Base-by-base conservation (phyloP, 179 eudicot species). In the Spergularia azorica region DNA sequence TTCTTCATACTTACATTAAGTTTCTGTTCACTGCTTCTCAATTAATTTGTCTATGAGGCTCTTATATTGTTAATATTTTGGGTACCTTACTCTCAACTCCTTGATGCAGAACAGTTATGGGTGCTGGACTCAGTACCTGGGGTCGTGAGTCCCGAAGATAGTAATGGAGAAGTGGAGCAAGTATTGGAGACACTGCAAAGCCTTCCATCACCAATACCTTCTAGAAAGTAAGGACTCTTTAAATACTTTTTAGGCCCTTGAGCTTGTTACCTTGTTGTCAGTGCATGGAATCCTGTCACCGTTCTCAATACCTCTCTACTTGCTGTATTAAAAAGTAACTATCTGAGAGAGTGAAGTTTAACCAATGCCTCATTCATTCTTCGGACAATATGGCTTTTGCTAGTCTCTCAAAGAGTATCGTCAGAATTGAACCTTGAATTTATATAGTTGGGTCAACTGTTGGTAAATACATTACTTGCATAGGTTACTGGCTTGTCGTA, bases 21-120 rank as follows among this genome's bases (percentile, higher is more conserved):
- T 72, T 67, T 12, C 0, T 62, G 18, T 16, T 38, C 51, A 32
- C 26, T 51, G 4, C 32, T 56, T 48, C 62, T 59, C 58, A 15
- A 21, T 60, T 50, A 46, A 46, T 46, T 46, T 46, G 50, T 32
- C 48, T 26, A 65, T 67, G n/a, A 74, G 14, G 51, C 18, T 69
- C 56, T 62, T 56, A n/a, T 77, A 12, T 15, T 69, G 39, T 36
- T 71, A 63, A 8, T 41, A 66, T 48, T 16, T 18, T 9, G 48
- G 52, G 7, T 77, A 26, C 54, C 59, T 79, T 82, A 80, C 71
- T 76, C 76, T 75, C 68, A 13, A 69, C 71, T 77, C 26, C 76
- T 71, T 89, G 89, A 72, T 89, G 95, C 97, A 95, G 96, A 86
- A 76, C 97, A 95, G 99, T 83, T 95, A 75, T 95, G 99, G 99